A percentile compares a stretch with the other conserved stretches of the same genome.
Evolutionary conservation across 768 basidiomycete species (phyloP).

Genomic region (Lactifluus pinguis): DNA sequence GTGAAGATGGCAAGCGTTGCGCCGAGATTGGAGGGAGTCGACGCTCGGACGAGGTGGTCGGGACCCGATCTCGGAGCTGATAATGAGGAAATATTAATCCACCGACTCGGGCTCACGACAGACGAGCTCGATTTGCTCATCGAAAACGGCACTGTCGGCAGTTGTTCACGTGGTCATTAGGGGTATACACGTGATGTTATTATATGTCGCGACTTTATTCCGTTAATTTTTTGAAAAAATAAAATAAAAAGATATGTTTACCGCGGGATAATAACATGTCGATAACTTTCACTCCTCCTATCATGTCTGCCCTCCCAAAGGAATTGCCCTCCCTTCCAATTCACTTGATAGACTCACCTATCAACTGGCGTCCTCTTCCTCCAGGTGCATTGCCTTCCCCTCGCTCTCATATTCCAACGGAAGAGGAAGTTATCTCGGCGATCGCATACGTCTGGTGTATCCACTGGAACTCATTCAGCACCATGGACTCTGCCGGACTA

Average conservation of each 20-base stretch:
- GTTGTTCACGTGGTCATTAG: constrained; percentile 18
- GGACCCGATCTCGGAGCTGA: constrained; percentile 54
- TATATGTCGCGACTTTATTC: not conserved
- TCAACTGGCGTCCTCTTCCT: constrained; percentile 14
- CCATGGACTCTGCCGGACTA: constrained; percentile 9
- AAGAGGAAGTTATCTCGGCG: constrained; percentile 12
- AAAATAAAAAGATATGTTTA: too few relatives aligned
- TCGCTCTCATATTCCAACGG: constrained; percentile 10
- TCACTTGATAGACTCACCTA: not conserved
- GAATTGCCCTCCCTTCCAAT: not conserved
- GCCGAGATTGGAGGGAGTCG: constrained; percentile 51
- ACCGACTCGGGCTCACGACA: constrained; percentile 23
- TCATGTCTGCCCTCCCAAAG: not conserved
- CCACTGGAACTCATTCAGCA: constrained; percentile 18
- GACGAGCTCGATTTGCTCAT: constrained; percentile 23
- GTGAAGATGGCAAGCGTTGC: constrained; percentile 63
- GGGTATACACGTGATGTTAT: not conserved
- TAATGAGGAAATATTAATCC: constrained; percentile 27
- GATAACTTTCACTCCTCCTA: too few relatives aligned
- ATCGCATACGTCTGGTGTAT: constrained; percentile 15
- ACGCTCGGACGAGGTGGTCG: constrained; percentile 54
- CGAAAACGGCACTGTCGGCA: not conserved
- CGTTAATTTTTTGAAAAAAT: too few relatives aligned
- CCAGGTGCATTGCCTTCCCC: constrained; percentile 8
- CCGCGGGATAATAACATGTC: too few relatives aligned